Evolutionary conservation across 2,329 filamentous ascomycete genomes (phyloP).

Genomic region (Monosporascus sp.): DNA sequence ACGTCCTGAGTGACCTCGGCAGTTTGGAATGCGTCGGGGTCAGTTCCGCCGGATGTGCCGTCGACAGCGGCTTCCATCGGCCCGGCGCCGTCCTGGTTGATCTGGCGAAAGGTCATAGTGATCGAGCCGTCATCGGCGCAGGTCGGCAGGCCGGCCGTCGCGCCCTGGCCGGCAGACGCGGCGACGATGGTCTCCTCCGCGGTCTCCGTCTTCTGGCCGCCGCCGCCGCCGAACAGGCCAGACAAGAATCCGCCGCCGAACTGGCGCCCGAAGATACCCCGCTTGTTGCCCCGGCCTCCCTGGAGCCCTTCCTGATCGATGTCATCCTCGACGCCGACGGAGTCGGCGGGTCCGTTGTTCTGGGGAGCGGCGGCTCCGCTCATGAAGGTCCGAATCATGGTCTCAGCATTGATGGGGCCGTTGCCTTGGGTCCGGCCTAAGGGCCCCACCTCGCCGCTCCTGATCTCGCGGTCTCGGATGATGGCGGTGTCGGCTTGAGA

Average conservation of each 20-base stretch:
- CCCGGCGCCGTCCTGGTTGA: conserved; percentile 67
- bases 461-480: conserved; percentile 57
- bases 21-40: conserved; percentile 53
- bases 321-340: conserved; percentile 40
- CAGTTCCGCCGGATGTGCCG: conserved; percentile 57
- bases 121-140: conserved; percentile 55
- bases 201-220: conserved; percentile 38
- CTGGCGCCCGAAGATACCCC: conserved; percentile 21
- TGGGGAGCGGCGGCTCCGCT: conserved; percentile 33
- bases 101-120: conserved; percentile 61
- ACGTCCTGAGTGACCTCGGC: conserved; percentile 57
- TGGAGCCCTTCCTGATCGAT: conserved; percentile 22
- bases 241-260: conserved; percentile 25
- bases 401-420: conserved; percentile 52
- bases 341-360: conserved; percentile 32
- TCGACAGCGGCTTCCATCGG: conserved; percentile 58
- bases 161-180: conserved; percentile 48
- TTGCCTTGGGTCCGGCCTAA: conserved; percentile 60
- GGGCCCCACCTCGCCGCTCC: conserved; percentile 47
- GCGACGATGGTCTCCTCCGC: conserved; percentile 48
- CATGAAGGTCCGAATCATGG: conserved; percentile 58
- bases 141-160: conserved; percentile 53
- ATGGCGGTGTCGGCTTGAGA: conserved; percentile 67
- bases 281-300: conserved; percentile 10
- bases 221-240: conserved; percentile 20